Evolutionary conservation across 768 basidiomycete species (phyloP).

Genomic region (Hericium alpestre): DNA sequence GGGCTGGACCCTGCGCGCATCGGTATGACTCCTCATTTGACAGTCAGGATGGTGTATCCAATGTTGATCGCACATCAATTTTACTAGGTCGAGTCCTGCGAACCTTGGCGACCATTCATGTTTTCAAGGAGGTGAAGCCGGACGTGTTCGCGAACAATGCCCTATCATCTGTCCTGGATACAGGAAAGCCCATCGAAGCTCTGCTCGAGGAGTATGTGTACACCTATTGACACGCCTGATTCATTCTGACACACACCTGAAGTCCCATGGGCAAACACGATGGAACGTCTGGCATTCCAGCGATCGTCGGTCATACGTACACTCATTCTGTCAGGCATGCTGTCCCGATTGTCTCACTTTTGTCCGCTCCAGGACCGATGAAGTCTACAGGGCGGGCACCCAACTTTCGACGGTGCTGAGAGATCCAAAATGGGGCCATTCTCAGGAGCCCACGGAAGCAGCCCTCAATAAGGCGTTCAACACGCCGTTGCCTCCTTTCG

Average conservation of each 20-base stretch:
- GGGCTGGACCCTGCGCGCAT: neutral
- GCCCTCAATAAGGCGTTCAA: neutral
- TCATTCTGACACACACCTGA: neutral
- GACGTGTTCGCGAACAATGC: constrained; percentile 16
- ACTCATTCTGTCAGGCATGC: neutral
- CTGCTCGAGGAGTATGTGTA: constrained; percentile 3
- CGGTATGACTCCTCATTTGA: neutral
- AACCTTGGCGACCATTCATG: constrained; percentile 15
- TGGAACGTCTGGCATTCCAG: neutral
- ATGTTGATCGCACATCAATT: neutral
- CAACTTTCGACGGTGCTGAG: neutral
- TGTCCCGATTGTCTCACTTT: neutral
- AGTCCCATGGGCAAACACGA: neutral
- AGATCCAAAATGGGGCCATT: neutral
- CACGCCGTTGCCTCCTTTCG: neutral
- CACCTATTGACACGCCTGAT: neutral
- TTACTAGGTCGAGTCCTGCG: constrained; percentile 15
- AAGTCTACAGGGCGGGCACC: neutral
- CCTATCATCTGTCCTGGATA: constrained; percentile 6
- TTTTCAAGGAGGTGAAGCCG: constrained; percentile 16
- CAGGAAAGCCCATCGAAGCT: neutral
- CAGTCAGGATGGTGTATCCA: neutral
- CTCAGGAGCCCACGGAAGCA: neutral
- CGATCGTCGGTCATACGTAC: neutral
- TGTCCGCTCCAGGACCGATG: neutral